These are phyloP conservation scores for Monilinia aucupariae DNA, from an alignment of 2,329 filamentous ascomycete genomes.

Conservation along the genomic window DNA sequence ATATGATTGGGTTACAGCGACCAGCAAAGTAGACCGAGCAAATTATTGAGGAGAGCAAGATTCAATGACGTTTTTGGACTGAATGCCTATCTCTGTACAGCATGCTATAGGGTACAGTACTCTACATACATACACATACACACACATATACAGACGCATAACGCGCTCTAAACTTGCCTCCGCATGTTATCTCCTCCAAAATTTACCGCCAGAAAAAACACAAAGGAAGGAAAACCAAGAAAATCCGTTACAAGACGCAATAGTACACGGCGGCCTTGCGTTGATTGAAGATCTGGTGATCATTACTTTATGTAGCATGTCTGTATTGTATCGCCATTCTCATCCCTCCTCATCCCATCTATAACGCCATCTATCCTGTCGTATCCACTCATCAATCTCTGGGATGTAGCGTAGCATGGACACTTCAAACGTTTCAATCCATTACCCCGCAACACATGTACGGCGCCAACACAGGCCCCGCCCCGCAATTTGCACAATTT, in stretches of 20 bases:
- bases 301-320: not conserved
- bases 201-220: not conserved
- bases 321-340: not conserved
- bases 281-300: slow-evolving; percentile 9
- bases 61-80: not conserved
- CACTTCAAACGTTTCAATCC: not conserved
- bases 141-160: not conserved
- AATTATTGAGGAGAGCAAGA: not conserved
- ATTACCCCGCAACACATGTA: not conserved
- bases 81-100: not conserved
- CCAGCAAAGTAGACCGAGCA: not conserved
- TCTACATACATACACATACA: no score
- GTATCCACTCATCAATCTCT: not conserved
- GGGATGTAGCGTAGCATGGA: not conserved
- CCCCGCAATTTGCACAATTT: not conserved
- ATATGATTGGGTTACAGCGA: no score
- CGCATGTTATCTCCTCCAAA: not conserved
- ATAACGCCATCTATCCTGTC: not conserved
- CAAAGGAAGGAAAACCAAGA: not conserved
- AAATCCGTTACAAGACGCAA: not conserved
- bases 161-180: not conserved
- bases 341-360: not conserved
- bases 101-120: not conserved
- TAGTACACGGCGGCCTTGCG: not conserved
- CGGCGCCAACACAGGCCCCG: not conserved